phyloP scores from a whole-genome alignment of 2,329 filamentous ascomycete species.

The Nannizziopsis arthrosporioides region DNA sequence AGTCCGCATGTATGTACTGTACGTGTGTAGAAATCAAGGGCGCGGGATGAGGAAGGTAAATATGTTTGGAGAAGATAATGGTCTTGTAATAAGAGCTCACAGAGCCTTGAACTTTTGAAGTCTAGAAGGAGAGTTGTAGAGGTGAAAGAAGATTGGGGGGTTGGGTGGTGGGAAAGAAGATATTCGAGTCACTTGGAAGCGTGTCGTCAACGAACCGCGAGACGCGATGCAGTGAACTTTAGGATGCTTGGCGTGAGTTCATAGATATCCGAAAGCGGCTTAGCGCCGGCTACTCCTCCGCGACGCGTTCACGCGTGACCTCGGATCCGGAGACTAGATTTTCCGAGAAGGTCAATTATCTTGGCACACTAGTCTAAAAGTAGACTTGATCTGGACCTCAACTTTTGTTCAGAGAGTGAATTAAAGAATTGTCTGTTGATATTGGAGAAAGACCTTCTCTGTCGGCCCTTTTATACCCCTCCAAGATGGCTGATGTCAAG shows the following conservation, averaged over 20 bases:
- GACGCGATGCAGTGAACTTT: slow-evolving; percentile 7
- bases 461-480: slow-evolving; percentile 21
- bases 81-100: neutral
- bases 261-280: slow-evolving; percentile 7
- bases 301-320: slow-evolving; percentile 3
- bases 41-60: neutral
- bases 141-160: slow-evolving; percentile 14
- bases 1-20: too few species aligned
- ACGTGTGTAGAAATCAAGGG: neutral
- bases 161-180: slow-evolving; percentile 4
- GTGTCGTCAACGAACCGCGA: slow-evolving; percentile 6
- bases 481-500: slow-evolving; percentile 55
- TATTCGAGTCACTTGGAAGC: neutral
- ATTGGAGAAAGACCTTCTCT: slow-evolving; percentile 8
- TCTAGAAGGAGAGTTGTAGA: neutral
- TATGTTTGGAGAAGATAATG: neutral
- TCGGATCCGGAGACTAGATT: neutral
- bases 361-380: slow-evolving; percentile 6
- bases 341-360: neutral
- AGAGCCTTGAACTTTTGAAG: neutral
- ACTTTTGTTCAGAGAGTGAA: neutral
- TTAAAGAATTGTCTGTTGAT: neutral
- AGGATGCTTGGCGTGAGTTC: neutral
- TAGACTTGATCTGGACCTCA: neutral
- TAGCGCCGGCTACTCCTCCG: neutral